Conservation (phyloP, 2,329 filamentous ascomycete genomes). For the Tolypocladium endophyticum region DNA sequence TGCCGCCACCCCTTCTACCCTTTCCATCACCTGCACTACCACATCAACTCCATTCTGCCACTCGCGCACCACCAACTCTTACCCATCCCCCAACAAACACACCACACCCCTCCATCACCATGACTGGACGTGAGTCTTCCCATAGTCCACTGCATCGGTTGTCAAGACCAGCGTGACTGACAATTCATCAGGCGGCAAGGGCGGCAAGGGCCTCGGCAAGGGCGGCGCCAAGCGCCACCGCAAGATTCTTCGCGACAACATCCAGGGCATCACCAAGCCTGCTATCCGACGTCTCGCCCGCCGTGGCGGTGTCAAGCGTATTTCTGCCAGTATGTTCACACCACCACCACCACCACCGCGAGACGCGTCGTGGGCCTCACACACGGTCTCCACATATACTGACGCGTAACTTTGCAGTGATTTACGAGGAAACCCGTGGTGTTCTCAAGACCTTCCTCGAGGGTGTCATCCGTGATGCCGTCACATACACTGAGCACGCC, state of each 20-base stretch:
- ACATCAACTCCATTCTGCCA: conserved; percentile 2
- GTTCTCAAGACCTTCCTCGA: conserved; percentile 72
- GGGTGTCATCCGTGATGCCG: conserved; percentile 64
- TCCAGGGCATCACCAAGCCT: conserved; percentile 98
- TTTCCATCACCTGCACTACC: conserved; percentile 6
- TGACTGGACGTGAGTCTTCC: conserved; percentile 25
- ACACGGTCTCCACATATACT: background rate
- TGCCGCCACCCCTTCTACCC: conserved; percentile 14
- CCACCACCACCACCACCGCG: background rate
- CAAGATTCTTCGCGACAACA: conserved; percentile 99
- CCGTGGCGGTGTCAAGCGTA: conserved; percentile 99
- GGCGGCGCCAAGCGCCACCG: conserved; percentile 97
- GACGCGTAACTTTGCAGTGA: conserved; percentile 33
- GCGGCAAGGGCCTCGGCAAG: conserved; percentile 96
- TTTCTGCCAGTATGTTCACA: conserved; percentile 64
- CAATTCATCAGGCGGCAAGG: conserved; percentile 65
- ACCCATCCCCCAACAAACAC: conserved; percentile 3
- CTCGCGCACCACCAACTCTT: conserved; percentile 2
- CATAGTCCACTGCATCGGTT: background rate
- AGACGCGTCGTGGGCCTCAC: background rate
- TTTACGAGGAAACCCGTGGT: conserved; percentile 70
- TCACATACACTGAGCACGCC: conserved; percentile 72
- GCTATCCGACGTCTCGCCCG: conserved; percentile 96
- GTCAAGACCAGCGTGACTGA: background rate
- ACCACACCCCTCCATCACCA: conserved; percentile 10